A percentile compares a stretch with the other conserved stretches of the same genome.
phyloP scores from a whole-genome alignment of 257 asterid species.

The Solanum etuberosum region DNA sequence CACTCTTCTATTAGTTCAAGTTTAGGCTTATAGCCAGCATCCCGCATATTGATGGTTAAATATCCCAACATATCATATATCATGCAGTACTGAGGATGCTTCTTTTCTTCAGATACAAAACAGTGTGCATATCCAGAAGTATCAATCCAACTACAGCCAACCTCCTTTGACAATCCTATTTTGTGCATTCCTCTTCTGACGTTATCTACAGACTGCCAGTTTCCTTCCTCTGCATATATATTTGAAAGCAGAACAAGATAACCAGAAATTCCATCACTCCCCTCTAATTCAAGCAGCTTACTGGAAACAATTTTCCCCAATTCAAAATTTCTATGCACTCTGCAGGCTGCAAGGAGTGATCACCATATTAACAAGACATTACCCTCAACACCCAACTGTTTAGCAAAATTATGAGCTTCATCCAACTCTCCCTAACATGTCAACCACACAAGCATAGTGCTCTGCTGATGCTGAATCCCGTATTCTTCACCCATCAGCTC shows the following conservation, averaged over 20 bases:
- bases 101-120: slow-evolving; percentile 50
- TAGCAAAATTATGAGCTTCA: slow-evolving; percentile 62
- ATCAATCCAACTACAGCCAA: slow-evolving; percentile 88
- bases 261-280: slow-evolving; percentile 30
- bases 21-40: slow-evolving; percentile 35
- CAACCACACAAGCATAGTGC: slow-evolving; percentile 70
- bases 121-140: slow-evolving; percentile 31
- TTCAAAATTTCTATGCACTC: slow-evolving; percentile 48
- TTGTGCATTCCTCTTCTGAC: slow-evolving; percentile 51
- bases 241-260: slow-evolving; percentile 79
- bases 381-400: slow-evolving; percentile 39
- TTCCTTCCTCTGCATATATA: slow-evolving; percentile 75
- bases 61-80: slow-evolving; percentile 36
- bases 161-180: slow-evolving; percentile 57
- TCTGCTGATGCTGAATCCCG: slow-evolving; percentile 43
- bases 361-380: slow-evolving; percentile 62
- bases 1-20: slow-evolving; percentile 16
- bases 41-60: slow-evolving; percentile 53
- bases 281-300: slow-evolving; percentile 50
- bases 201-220: slow-evolving; percentile 50
- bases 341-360: slow-evolving; percentile 72
- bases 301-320: slow-evolving; percentile 62
- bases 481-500: slow-evolving; percentile 48
- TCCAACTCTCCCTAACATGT: slow-evolving; percentile 73
- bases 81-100: slow-evolving; percentile 31